Percentiles rank a stretch among this genome's conserved stretches.
These are phyloP conservation scores for cucumber (Cucumis sativus) DNA, from an alignment of 306 rosid species.

Conservation along the genomic window DNA sequence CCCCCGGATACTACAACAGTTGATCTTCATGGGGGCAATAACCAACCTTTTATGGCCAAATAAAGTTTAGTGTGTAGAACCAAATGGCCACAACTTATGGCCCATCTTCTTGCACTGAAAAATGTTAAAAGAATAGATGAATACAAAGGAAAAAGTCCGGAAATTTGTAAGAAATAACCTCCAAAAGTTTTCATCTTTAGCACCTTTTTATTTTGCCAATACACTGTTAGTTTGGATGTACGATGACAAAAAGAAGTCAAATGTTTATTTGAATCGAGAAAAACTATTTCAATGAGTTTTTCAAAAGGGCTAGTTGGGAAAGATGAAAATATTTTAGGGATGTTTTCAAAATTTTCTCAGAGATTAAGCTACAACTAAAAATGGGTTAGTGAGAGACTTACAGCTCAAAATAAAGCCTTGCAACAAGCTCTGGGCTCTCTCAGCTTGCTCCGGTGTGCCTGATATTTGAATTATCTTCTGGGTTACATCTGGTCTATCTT, in stretches of 20 bases:
- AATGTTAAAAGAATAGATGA: background rate
- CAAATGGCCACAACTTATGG: conserved; percentile 24
- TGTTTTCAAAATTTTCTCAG: background rate
- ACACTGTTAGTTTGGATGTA: too few relatives aligned
- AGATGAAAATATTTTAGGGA: too few relatives aligned
- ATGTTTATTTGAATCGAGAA: too few relatives aligned
- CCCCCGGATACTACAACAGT: background rate
- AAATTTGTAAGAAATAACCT: too few relatives aligned
- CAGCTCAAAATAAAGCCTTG: conserved; percentile 97
- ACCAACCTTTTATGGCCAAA: background rate
- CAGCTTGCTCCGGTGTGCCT: conserved; percentile 93
- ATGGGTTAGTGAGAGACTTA: conserved; percentile 23
- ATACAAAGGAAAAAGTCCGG: background rate
- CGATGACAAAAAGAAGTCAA: too few relatives aligned
- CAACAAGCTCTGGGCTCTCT: conserved; percentile 95
- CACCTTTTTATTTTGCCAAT: too few relatives aligned
- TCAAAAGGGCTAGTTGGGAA: too few relatives aligned
- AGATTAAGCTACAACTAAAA: background rate
- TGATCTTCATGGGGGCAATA: background rate
- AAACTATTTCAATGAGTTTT: too few relatives aligned
- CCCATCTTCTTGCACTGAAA: conserved; percentile 94
- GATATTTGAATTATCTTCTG: conserved; percentile 82
- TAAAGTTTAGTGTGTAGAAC: background rate
- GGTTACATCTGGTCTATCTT: conserved; percentile 64
- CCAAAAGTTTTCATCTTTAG: too few relatives aligned